Evolutionary conservation across 2,329 filamentous ascomycete genomes (phyloP).

Genomic region (Penicillium sp.): DNA sequence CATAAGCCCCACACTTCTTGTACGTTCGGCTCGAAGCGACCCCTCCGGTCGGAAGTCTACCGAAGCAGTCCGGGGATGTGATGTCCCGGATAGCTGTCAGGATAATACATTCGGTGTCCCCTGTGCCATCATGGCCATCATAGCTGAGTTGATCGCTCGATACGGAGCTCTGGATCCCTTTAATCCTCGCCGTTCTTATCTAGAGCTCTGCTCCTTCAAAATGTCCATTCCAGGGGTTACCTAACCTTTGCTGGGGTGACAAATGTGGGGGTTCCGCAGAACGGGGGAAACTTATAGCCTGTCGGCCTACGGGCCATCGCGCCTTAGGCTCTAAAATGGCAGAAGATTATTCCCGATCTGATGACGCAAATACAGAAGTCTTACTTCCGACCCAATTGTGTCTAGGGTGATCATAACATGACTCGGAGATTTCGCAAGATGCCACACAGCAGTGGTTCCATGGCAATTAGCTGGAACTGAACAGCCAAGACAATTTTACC

Average conservation of each 20-base stretch:
- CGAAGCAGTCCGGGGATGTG: neutral
- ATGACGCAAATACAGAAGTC: neutral
- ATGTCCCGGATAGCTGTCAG: neutral
- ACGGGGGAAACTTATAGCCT: no score
- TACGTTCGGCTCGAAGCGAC: conserved; percentile 13
- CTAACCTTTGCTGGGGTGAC: neutral
- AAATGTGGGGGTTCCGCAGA: neutral
- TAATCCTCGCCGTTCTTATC: no score
- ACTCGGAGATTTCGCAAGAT: neutral
- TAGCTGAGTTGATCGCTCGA: neutral
- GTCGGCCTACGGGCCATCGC: neutral
- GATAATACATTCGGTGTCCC: neutral
- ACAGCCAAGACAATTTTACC: neutral
- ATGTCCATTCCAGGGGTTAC: no score
- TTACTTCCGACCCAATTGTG: neutral
- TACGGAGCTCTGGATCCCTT: neutral
- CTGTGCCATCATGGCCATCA: neutral
- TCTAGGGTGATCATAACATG: neutral
- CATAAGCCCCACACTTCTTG: conserved; percentile 7
- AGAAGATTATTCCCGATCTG: neutral
- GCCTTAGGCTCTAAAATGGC: conserved; percentile 8
- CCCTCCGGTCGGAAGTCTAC: conserved; percentile 7
- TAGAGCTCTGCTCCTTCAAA: no score
- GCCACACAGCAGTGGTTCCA: neutral
- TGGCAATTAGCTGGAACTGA: neutral